Evolutionary conservation across 2,329 filamentous ascomycete genomes (phyloP), one percentile per base, ranked within the genome.

Genomic region (Triangularia setosa): DNA sequence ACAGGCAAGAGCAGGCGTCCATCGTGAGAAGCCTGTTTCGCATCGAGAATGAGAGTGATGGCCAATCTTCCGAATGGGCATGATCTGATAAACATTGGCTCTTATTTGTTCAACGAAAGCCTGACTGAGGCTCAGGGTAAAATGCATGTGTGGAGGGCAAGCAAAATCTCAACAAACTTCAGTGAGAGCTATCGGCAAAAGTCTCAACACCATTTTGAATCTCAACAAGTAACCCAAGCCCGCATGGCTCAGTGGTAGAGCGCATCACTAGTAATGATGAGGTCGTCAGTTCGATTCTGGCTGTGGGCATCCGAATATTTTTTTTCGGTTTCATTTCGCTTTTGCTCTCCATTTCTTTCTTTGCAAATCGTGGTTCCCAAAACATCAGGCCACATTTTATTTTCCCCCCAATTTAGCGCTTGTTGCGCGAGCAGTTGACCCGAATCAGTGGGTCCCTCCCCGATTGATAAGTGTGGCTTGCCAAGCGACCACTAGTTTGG

Each of bases 241-340:
- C 65, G 63, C 61, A 65, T 67, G 63, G 65, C 65, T 67, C 61
- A 67, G 65, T 67, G 65, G 65, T 67, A 67, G 63, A 67, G 66
- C 66, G 66, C 58, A 61, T 67, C 66, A 67, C 66, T 67, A 67
- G 66, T 67, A 67, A 65, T 67, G 66, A 67, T 61, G 58, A 67
- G 66, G 66, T 67, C 66, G 60, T 62, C 62, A 67, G 66, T 67
- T 67, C 66, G 62, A 67, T 65, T 67, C 66, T 67, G 66, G 66
- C 58, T 64, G 64, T 65, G 66, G 66, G 66, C 66, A 60, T 27
- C 6, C n/a, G 8, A 48, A 21, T 8, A 14, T 23, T n/a, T 28
- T 58, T 52, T 58, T 54, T 16, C 35, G 18, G 28, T 58, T 63
- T 25, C 25, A 7, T 40, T 56, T 56, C 48, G 1, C 4, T 18